Evolutionary conservation across 2,329 filamentous ascomycete genomes (phyloP), one percentile per base, ranked within the genome.

Genomic region (Celoporthe dispersa): DNA sequence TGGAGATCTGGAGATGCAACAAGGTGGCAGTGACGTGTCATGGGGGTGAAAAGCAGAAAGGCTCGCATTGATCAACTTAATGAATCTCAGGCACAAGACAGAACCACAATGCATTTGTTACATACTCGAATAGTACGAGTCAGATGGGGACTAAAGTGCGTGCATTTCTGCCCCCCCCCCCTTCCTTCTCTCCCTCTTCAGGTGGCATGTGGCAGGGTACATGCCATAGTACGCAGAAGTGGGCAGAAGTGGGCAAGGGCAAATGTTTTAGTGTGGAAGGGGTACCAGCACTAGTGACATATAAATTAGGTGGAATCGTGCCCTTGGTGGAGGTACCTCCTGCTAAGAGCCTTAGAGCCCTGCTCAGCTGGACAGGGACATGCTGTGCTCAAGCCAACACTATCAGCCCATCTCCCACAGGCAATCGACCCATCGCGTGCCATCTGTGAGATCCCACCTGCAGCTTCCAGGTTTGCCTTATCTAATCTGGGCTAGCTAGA

Each of bases 401-500:
- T 33, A 65, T 65, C 63, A 55, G 63, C 44, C 63, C 63, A 65
- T 65, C 31, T 11, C 28, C 44, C 48, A 19, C 63, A 55, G 19
- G 35, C 12, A 51, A 65, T 65, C 63, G 63, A 53, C 63, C 44
- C 63, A 65, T 39, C 35, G 3, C 8, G 35, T 8, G 35, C 35
- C 35, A 8, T 65, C 44, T 31, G n/a, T 25, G 48, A 25, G 16
- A 28, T 19, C 35, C 12, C 22, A 31, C 25, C 60, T 63, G 60
- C 60, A 41, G 25, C 37, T 28, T 44, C 39, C 39, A n/a, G 25
- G 60, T 19, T 9, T 16, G 28, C 41, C 62, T 64, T 64, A 64
- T 64, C 62, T 64, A 64, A 59, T 66, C 64, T 35, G 48, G 48
- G 28, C 39, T 59, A 67, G 53, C 65, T 57, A 33, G n/a, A 67